Conservation (phyloP, 2,329 filamentous ascomycete genomes). For the Hyphodiscus sp. region DNA sequence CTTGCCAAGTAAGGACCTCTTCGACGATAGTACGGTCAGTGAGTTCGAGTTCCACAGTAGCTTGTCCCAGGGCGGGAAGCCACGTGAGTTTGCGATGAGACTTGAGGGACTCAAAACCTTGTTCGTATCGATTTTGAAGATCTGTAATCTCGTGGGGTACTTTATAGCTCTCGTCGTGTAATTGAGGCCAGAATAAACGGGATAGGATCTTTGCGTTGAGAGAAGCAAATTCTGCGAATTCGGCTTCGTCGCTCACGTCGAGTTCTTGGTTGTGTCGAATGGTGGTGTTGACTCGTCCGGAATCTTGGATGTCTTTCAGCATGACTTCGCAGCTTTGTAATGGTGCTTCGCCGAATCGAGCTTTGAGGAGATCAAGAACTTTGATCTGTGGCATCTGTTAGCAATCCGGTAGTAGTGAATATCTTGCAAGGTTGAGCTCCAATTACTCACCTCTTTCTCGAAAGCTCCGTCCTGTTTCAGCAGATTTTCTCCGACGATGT, state of each 20-base stretch:
- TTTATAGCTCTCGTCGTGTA: constrained; percentile 63
- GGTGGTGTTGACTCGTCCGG: constrained; percentile 61
- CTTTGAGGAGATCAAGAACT: constrained; percentile 80
- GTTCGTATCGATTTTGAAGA: constrained; percentile 64
- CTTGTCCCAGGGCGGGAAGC: constrained; percentile 76
- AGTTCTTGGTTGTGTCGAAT: constrained; percentile 50
- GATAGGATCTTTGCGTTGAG: constrained; percentile 82
- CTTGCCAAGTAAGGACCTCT: constrained; percentile 77
- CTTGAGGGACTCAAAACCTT: constrained; percentile 74
- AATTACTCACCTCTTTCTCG: constrained; percentile 53
- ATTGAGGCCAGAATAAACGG: constrained; percentile 84
- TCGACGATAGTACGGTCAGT: constrained; percentile 69
- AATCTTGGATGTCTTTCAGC: constrained; percentile 88
- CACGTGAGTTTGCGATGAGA: constrained; percentile 80
- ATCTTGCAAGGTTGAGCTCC: background rate
- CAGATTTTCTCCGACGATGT: constrained; percentile 78
- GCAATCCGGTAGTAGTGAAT: constrained; percentile 4
- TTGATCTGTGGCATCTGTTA: constrained; percentile 45
- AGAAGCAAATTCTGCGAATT: constrained; percentile 32
- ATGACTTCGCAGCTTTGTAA: constrained; percentile 96
- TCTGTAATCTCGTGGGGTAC: constrained; percentile 52
- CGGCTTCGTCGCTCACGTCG: constrained; percentile 23
- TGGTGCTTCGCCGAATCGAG: constrained; percentile 77
- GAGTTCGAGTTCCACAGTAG: constrained; percentile 74
- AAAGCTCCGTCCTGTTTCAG: constrained; percentile 61